Evolutionary conservation across 2,329 filamentous ascomycete genomes (phyloP).

Genomic region (Pseudocercospora pini-densiflorae): DNA sequence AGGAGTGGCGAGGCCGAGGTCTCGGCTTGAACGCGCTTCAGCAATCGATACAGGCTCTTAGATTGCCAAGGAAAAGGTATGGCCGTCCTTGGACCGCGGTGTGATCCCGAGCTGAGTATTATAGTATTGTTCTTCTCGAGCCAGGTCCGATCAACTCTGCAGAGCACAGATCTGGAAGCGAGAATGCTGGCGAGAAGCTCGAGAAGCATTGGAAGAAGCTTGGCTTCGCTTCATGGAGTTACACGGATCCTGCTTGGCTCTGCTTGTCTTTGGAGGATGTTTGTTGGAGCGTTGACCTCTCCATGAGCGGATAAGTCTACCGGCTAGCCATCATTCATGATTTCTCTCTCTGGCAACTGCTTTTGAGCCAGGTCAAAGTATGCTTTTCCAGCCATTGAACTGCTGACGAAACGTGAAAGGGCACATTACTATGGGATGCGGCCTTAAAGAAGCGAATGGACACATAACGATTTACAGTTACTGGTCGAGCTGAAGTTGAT

Average conservation of each 20-base stretch:
- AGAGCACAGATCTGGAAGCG: background rate
- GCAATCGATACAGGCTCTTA: constrained; percentile 9
- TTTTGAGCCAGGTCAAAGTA: too few species aligned
- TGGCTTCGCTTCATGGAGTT: constrained; percentile 28
- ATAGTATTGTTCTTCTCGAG: constrained; percentile 24
- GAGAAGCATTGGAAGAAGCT: constrained; percentile 27
- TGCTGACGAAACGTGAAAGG: too few species aligned
- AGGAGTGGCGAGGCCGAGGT: constrained; percentile 12
- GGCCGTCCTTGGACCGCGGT: background rate
- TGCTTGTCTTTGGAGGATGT: constrained; percentile 21
- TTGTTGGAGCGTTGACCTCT: background rate
- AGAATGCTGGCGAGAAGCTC: constrained; percentile 25
- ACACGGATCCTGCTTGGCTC: constrained; percentile 30
- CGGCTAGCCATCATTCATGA: background rate
- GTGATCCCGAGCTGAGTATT: too few species aligned
- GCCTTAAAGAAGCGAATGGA: too few species aligned
- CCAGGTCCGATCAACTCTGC: constrained; percentile 17
- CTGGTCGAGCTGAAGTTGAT: background rate
- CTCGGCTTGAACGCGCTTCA: constrained; percentile 20
- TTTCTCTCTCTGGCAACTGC: too few species aligned
- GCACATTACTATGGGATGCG: too few species aligned
- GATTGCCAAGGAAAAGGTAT: constrained; percentile 3
- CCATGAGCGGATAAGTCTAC: background rate
- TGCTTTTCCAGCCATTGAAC: too few species aligned
- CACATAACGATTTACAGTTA: too few species aligned